Conservation (phyloP, 2,329 filamentous ascomycete species). For the Xylaria sp. region DNA sequence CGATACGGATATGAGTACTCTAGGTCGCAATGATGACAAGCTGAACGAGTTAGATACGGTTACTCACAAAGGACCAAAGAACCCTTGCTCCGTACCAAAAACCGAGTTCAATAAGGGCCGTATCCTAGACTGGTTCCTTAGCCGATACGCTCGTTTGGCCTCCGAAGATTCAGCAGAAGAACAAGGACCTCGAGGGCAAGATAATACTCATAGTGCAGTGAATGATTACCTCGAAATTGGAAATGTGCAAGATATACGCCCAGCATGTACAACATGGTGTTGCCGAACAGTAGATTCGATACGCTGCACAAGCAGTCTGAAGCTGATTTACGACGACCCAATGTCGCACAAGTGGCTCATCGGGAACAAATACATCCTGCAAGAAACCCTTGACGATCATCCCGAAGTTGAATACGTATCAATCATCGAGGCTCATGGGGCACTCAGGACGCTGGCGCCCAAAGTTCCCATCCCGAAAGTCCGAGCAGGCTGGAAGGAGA, state of each 20-base stretch:
- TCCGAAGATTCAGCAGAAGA: background rate
- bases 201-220: constrained; percentile 3
- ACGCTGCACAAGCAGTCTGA: constrained; percentile 42
- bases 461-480: constrained; percentile 42
- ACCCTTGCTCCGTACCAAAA: background rate
- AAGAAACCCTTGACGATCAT: constrained; percentile 38
- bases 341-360: constrained; percentile 43
- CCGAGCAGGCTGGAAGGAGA: constrained; percentile 45
- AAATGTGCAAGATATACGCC: constrained; percentile 42
- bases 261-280: constrained; percentile 44
- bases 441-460: constrained; percentile 27
- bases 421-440: constrained; percentile 34
- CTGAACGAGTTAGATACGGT: background rate
- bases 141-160: constrained; percentile 7
- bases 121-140: constrained; percentile 30
- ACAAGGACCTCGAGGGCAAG: background rate
- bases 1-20: background rate
- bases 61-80: background rate
- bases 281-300: constrained; percentile 42
- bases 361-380: constrained; percentile 42
- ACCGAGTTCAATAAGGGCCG: background rate
- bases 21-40: background rate
- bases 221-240: constrained; percentile 40
- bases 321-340: constrained; percentile 42
- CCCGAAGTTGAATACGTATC: constrained; percentile 36